Conservation (phyloP, 768 basidiomycete genomes). For the Hortiboletus flavorubellus region DNA sequence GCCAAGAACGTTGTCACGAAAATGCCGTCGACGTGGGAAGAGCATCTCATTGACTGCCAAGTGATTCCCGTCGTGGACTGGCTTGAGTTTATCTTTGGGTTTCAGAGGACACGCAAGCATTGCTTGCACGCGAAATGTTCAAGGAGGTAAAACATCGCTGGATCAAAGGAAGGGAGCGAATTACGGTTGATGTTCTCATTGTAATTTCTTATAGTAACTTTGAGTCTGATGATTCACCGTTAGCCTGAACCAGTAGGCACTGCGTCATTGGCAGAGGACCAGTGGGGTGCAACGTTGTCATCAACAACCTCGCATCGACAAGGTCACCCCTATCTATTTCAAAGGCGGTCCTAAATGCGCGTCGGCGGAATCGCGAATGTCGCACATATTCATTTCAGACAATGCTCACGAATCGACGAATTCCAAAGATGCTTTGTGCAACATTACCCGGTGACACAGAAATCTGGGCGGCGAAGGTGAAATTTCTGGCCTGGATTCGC, state of each 20-base stretch:
- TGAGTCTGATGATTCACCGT: not conserved
- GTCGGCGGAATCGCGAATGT: not conserved
- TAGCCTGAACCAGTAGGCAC: constrained; percentile 5
- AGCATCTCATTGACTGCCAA: constrained; percentile 7
- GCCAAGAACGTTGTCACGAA: not conserved
- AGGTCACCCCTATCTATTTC: constrained; percentile 15
- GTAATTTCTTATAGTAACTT: not conserved
- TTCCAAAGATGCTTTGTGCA: not conserved
- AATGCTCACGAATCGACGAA: not conserved
- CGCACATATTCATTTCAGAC: constrained; percentile 21
- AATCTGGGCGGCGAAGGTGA: not conserved
- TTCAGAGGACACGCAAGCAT: not conserved
- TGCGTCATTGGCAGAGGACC: constrained; percentile 15
- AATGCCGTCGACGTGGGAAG: constrained; percentile 1
- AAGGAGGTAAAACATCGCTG: constrained; percentile 3
- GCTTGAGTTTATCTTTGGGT: constrained; percentile 13
- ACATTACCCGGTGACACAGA: not conserved
- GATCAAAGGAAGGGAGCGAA: not conserved
- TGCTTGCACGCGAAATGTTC: not conserved
- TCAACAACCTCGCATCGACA: constrained; percentile 8
- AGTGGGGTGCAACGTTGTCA: constrained; percentile 16
- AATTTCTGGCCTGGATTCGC: not conserved
- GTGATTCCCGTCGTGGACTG: constrained; percentile 10
- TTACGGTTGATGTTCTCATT: not conserved
- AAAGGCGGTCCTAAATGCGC: not conserved